Evolutionary conservation across 352 stramenopile species (phyloP).

Genomic region (Pythium pyrilobum): DNA sequence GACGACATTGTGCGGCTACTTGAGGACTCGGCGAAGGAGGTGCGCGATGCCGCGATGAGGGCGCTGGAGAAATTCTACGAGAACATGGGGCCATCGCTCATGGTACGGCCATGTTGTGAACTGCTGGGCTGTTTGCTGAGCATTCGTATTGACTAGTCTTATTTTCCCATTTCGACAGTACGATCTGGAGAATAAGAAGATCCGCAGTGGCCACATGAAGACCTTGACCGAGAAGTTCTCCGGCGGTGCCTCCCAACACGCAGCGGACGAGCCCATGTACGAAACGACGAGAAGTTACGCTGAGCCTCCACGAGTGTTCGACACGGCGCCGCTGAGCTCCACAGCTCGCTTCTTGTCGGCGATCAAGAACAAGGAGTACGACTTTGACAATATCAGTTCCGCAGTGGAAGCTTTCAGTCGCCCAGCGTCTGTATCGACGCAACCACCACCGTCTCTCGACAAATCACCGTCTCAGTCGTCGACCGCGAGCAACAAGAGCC

Average conservation of each 20-base stretch:
- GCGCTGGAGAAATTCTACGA: slow-evolving; percentile 73
- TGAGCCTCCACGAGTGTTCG: neutral
- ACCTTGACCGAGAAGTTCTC: slow-evolving; percentile 56
- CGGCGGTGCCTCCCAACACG: too few species aligned
- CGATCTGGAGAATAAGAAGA: slow-evolving; percentile 68
- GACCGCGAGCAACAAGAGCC: slow-evolving; percentile 28
- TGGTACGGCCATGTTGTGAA: slow-evolving; percentile 30
- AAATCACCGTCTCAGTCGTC: slow-evolving; percentile 43
- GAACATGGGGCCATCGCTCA: slow-evolving; percentile 55
- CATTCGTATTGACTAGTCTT: neutral
- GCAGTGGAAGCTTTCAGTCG: slow-evolving; percentile 16
- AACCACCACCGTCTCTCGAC: slow-evolving; percentile 3
- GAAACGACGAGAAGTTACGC: neutral
- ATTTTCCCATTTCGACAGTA: slow-evolving; percentile 20
- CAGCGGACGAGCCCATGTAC: too few species aligned
- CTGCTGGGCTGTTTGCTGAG: neutral
- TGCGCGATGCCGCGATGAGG: slow-evolving; percentile 63
- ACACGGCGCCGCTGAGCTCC: slow-evolving; percentile 15
- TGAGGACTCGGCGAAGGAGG: slow-evolving; percentile 82
- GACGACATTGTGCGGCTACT: slow-evolving; percentile 59
- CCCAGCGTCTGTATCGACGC: neutral
- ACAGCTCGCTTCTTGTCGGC: slow-evolving; percentile 20
- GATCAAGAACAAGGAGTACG: slow-evolving; percentile 25
- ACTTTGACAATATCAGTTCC: slow-evolving; percentile 36
- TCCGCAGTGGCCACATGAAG: slow-evolving; percentile 73